Conservation (phyloP, 306 rosid genomes). For the Cucurbita maxima region DNA sequence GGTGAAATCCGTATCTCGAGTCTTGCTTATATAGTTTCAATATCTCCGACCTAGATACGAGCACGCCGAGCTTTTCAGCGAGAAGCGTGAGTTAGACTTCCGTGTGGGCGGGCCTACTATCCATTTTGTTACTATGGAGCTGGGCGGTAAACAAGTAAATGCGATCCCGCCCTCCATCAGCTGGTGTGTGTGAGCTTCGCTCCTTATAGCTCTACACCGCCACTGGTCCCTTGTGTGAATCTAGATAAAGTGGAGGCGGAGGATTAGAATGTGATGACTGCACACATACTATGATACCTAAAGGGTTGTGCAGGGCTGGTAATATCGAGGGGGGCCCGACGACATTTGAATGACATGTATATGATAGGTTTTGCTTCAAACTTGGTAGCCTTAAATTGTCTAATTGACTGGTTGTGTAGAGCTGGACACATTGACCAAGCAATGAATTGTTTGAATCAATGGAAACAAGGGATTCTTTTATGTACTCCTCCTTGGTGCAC, state of each 20-base stretch:
- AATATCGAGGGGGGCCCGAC: conserved; percentile 33
- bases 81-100: no score
- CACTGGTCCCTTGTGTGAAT: no score
- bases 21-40: no score
- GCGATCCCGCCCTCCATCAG: no score
- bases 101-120: no score
- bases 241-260: background rate
- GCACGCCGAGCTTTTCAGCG: no score
- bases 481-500: conserved; percentile 49
- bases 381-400: conserved; percentile 52
- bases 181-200: no score
- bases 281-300: conserved; percentile 49
- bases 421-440: conserved; percentile 59
- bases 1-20: no score
- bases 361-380: conserved; percentile 37
- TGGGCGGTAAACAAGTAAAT: no score
- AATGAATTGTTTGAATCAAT: conserved; percentile 43
- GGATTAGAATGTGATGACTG: conserved; percentile 52
- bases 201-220: no score
- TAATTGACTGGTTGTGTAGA: conserved; percentile 69
- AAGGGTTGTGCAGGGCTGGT: conserved; percentile 59
- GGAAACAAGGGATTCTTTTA: conserved; percentile 54
- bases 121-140: no score
- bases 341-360: conserved; percentile 41
- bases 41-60: no score